These are phyloP conservation scores for Lactarius psammicola DNA, from an alignment of 768 basidiomycete species.

Conservation along the genomic window DNA sequence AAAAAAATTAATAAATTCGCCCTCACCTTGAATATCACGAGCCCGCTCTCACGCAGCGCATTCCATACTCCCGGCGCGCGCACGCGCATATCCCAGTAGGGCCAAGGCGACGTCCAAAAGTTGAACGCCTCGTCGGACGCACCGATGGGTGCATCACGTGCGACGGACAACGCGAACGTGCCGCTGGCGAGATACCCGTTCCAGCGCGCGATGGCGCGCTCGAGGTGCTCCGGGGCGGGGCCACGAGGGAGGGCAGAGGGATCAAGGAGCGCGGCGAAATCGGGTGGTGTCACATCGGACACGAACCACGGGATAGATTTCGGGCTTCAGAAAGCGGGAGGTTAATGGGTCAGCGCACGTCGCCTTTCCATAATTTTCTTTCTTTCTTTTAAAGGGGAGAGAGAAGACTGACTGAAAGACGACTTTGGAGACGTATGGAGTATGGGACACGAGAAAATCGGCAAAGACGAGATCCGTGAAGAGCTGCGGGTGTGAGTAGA, in stretches of 20 bases:
- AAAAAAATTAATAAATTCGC: too few relatives aligned
- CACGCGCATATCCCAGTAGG: constrained; percentile 71
- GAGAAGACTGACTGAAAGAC: constrained; percentile 81
- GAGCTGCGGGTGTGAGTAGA: constrained; percentile 47
- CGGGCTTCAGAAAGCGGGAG: constrained; percentile 52
- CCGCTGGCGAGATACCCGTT: constrained; percentile 64
- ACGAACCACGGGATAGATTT: constrained; percentile 98
- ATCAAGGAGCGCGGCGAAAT: constrained; percentile 54
- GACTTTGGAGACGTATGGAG: constrained; percentile 76
- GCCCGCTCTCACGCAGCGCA: constrained; percentile 50
- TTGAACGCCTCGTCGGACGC: constrained; percentile 40
- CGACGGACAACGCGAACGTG: constrained; percentile 70
- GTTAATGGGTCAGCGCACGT: constrained; percentile 2
- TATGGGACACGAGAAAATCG: constrained; percentile 88
- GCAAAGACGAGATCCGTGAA: constrained; percentile 93
- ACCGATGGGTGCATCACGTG: constrained; percentile 56
- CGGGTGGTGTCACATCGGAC: constrained; percentile 86
- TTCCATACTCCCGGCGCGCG: constrained; percentile 52
- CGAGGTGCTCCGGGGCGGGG: constrained; percentile 44
- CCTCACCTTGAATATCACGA: constrained; percentile 85
- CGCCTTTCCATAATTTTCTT: background rate
- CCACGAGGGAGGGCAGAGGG: constrained; percentile 31
- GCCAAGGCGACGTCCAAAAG: constrained; percentile 75
- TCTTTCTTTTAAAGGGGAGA: background rate
- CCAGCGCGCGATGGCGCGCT: constrained; percentile 70